Conservation (phyloP, 257 asterid species). For the Solanum megistacrolobum region DNA sequence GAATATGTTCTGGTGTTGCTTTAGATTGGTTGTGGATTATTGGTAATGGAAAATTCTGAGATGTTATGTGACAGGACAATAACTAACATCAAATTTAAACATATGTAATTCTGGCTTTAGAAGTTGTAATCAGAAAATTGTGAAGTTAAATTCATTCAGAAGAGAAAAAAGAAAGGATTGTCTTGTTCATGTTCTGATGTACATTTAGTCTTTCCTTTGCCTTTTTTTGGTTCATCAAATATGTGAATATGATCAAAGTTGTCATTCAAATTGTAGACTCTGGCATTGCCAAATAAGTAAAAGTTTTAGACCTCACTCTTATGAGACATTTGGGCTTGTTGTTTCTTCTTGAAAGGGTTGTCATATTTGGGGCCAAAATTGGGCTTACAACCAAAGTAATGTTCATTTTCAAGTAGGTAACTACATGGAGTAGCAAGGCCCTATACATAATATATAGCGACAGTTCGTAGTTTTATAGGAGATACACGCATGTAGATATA, state of each 20-base stretch:
- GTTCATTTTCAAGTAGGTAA: neutral
- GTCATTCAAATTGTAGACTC: neutral
- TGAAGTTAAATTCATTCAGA: neutral
- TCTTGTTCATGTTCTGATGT: neutral
- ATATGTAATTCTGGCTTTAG: neutral
- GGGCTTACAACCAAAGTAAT: neutral
- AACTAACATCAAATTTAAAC: neutral
- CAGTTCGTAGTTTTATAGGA: neutral
- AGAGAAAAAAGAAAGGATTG: neutral
- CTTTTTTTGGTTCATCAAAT: neutral
- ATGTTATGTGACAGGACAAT: neutral
- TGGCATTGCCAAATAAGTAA: neutral
- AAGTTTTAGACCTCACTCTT: neutral
- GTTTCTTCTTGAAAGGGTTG: neutral
- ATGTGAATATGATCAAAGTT: neutral
- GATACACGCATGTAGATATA: neutral
- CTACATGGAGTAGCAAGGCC: neutral
- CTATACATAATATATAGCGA: neutral
- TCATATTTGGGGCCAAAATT: neutral
- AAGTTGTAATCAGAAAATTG: neutral
- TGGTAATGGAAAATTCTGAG: conserved; percentile 13
- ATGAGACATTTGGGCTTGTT: neutral
- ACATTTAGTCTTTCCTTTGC: neutral
- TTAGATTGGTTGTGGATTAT: conserved; percentile 34
- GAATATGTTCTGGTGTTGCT: conserved; percentile 26